These are phyloP conservation scores for Salmacisia buchloeana DNA, from an alignment of 1,284 basidiomycete species.

Conservation along the genomic window DNA sequence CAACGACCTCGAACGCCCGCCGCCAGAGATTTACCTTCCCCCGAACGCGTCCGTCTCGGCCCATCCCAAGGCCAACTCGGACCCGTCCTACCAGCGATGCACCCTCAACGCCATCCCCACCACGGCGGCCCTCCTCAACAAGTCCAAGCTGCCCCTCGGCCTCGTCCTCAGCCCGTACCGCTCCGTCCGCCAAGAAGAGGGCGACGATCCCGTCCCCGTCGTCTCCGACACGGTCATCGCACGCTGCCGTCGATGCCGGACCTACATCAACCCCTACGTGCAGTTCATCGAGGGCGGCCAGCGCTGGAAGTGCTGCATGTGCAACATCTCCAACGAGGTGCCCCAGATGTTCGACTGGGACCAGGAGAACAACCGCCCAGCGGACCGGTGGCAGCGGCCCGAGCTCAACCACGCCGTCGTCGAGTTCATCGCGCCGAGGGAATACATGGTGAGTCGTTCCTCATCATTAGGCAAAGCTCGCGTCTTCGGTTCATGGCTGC, in stretches of 20 bases:
- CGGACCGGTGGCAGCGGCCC: slow-evolving; percentile 85
- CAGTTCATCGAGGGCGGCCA: slow-evolving; percentile 98
- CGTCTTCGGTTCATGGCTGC: not conserved
- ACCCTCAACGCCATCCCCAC: slow-evolving; percentile 91
- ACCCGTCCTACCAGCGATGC: slow-evolving; percentile 84
- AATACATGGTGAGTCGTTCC: slow-evolving; percentile 76
- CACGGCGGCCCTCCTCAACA: slow-evolving; percentile 80
- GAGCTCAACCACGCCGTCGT: slow-evolving; percentile 91
- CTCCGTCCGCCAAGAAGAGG: slow-evolving; percentile 58
- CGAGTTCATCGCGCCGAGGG: slow-evolving; percentile 94
- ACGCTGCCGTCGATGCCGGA: slow-evolving; percentile 90
- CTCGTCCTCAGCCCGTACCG: slow-evolving; percentile 89
- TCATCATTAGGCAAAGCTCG: not conserved
- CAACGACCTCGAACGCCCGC: slow-evolving; percentile 69
- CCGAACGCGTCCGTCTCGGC: slow-evolving; percentile 73
- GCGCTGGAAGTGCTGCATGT: slow-evolving; percentile 99
- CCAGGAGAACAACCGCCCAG: slow-evolving; percentile 83
- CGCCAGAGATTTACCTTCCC: slow-evolving; percentile 83
- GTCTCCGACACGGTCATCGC: slow-evolving; percentile 93
- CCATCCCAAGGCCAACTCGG: slow-evolving; percentile 74
- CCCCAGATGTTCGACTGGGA: slow-evolving; percentile 99
- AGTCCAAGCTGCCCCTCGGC: slow-evolving; percentile 87
- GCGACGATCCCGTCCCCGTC: slow-evolving; percentile 73
- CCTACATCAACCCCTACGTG: slow-evolving; percentile 98
- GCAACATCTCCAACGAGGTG: slow-evolving; percentile 96